Percentiles rank a stretch among this genome's conserved stretches.
Conservation (phyloP, 805 yeast species). For the Wickerhamomyces bovis region DNA sequence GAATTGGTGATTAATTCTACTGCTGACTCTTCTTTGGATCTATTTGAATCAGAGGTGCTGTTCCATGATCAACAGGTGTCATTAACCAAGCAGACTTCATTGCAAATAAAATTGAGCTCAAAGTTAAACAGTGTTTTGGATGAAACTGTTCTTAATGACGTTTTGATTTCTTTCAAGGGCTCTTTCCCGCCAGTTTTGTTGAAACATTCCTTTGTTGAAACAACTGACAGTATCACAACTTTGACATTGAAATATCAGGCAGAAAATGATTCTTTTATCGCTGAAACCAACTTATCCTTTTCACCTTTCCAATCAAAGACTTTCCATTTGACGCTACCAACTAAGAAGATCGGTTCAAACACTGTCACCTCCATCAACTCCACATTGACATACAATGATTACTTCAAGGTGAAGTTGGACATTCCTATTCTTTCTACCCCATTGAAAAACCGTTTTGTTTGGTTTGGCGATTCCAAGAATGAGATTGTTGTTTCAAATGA, state of each 20-base stretch:
- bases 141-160: conserved; percentile 5
- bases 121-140: conserved; percentile 18
- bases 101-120: conserved; percentile 30
- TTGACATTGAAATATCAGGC: conserved; percentile 5
- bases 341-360: conserved; percentile 16
- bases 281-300: conserved; percentile 12
- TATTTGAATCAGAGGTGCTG: conserved; percentile 20
- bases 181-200: conserved; percentile 13
- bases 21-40: conserved; percentile 20
- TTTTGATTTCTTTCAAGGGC: conserved; percentile 10
- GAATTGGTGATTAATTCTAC: conserved; percentile 19
- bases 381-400: conserved; percentile 5
- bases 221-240: neutral
- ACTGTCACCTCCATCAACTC: conserved; percentile 12
- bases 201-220: conserved; percentile 5
- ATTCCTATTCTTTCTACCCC: conserved; percentile 12
- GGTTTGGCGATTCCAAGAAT: conserved; percentile 8
- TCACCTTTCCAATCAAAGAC: conserved; percentile 9
- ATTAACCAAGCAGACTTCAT: conserved; percentile 9
- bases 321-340: conserved; percentile 14
- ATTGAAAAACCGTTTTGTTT: conserved; percentile 11
- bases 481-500: conserved; percentile 11
- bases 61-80: conserved; percentile 17
- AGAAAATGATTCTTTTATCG: conserved; percentile 3
- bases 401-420: conserved; percentile 17